Evolutionary conservation across 2,329 filamentous ascomycete species (phyloP).

Genomic region (Tolypocladium pustulatum): DNA sequence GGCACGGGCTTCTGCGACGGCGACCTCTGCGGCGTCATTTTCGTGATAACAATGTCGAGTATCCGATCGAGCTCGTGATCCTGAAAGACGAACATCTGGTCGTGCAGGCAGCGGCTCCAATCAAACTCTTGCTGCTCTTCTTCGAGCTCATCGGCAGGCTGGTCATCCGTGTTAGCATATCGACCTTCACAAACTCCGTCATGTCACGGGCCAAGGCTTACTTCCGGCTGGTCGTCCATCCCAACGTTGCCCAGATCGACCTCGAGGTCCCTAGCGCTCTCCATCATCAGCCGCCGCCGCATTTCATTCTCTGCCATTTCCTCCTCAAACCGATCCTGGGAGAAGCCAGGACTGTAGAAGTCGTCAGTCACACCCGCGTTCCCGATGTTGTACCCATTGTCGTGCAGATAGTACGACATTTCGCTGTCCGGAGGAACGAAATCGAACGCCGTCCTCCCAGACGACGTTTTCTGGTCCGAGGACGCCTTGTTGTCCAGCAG

Average conservation of each 20-base stretch:
- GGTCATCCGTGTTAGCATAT: constrained; percentile 12
- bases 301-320: constrained; percentile 95
- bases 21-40: constrained; percentile 93
- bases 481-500: constrained; percentile 89
- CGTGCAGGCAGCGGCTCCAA: constrained; percentile 87
- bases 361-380: constrained; percentile 73
- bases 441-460: constrained; percentile 87
- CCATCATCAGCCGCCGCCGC: constrained; percentile 97
- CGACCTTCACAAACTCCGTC: background rate
- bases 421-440: constrained; percentile 94
- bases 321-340: constrained; percentile 89
- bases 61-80: constrained; percentile 87
- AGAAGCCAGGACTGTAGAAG: constrained; percentile 88
- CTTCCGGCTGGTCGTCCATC: constrained; percentile 90
- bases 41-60: constrained; percentile 90
- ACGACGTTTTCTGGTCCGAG: constrained; percentile 90
- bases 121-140: constrained; percentile 92
- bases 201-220: constrained; percentile 27
- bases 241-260: constrained; percentile 93
- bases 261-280: constrained; percentile 92
- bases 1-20: constrained; percentile 96
- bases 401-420: constrained; percentile 88
- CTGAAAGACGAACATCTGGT: constrained; percentile 99
- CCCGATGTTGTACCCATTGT: constrained; percentile 86
- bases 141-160: constrained; percentile 68